Evolutionary conservation across 1,139 yeast species (phyloP).

Genomic region (Ashbya aceris): DNA sequence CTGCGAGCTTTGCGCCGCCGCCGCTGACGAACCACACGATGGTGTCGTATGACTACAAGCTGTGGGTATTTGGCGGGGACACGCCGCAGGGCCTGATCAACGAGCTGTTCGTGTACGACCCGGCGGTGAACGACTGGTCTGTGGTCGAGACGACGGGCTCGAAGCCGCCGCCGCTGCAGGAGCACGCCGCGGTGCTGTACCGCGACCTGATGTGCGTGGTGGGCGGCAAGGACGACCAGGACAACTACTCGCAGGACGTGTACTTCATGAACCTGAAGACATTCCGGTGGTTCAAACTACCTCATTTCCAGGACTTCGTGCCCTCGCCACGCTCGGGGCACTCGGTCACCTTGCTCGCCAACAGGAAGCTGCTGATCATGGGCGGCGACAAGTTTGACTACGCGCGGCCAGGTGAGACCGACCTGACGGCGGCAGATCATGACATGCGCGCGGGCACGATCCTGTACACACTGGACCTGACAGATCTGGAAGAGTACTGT

Average conservation of each 20-base stretch:
- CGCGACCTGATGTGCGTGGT: constrained; percentile 74
- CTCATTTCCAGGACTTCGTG: constrained; percentile 38
- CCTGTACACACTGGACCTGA: constrained; percentile 52
- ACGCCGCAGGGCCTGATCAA: constrained; percentile 67
- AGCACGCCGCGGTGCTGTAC: constrained; percentile 77
- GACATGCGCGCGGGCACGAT: constrained; percentile 48
- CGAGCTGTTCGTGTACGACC: constrained; percentile 79
- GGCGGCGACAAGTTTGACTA: constrained; percentile 82
- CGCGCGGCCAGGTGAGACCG: constrained; percentile 37
- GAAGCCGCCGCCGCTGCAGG: constrained; percentile 80
- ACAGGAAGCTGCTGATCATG: constrained; percentile 68
- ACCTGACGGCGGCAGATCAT: constrained; percentile 38
- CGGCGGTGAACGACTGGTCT: constrained; percentile 56
- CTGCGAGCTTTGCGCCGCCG: constrained; percentile 57
- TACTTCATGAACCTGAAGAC: constrained; percentile 71
- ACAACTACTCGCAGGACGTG: constrained; percentile 58
- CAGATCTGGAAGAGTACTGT: constrained; percentile 26
- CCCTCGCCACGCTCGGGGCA: constrained; percentile 96
- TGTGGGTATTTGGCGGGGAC: constrained; percentile 92
- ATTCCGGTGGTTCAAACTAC: constrained; percentile 62
- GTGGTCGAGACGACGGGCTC: constrained; percentile 42
- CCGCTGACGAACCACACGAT: constrained; percentile 89
- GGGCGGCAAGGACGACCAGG: constrained; percentile 83
- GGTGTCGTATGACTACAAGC: constrained; percentile 66
- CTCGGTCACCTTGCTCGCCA: constrained; percentile 61